phyloP scores from a whole-genome alignment of 495 filamentous ascomycete species.

The Pyrenula massariospora region DNA sequence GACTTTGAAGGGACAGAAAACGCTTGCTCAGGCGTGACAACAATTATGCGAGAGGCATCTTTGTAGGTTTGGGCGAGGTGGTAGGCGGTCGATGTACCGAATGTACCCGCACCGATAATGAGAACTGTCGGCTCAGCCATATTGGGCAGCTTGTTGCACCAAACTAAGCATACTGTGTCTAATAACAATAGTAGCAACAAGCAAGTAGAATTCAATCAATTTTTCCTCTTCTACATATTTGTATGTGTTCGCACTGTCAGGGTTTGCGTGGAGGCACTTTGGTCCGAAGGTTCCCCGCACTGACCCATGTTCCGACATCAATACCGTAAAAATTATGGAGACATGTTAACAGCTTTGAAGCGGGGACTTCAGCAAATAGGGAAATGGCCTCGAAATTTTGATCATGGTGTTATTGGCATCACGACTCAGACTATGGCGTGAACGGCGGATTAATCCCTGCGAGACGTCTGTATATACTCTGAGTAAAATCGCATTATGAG shows the following conservation, averaged over 20 bases:
- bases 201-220: background rate
- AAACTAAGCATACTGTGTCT: background rate
- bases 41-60: constrained; percentile 1
- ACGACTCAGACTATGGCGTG: too few relatives aligned
- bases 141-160: background rate
- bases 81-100: constrained; percentile 28
- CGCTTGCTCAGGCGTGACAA: background rate
- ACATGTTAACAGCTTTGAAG: too few relatives aligned
- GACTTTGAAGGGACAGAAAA: background rate
- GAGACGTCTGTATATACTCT: too few relatives aligned
- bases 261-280: background rate
- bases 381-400: too few relatives aligned
- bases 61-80: constrained; percentile 16
- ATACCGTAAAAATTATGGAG: too few relatives aligned
- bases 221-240: background rate
- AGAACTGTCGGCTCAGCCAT: constrained; percentile 28
- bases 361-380: too few relatives aligned
- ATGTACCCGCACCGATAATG: constrained; percentile 26
- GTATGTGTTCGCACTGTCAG: background rate
- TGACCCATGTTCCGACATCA: background rate
- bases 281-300: background rate
- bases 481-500: too few relatives aligned
- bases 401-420: too few relatives aligned
- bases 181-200: background rate
- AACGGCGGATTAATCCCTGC: too few relatives aligned